These are phyloP conservation scores for Chlorella sp. DNA, from an alignment of 139 green algal species.

Conservation along the genomic window DNA sequence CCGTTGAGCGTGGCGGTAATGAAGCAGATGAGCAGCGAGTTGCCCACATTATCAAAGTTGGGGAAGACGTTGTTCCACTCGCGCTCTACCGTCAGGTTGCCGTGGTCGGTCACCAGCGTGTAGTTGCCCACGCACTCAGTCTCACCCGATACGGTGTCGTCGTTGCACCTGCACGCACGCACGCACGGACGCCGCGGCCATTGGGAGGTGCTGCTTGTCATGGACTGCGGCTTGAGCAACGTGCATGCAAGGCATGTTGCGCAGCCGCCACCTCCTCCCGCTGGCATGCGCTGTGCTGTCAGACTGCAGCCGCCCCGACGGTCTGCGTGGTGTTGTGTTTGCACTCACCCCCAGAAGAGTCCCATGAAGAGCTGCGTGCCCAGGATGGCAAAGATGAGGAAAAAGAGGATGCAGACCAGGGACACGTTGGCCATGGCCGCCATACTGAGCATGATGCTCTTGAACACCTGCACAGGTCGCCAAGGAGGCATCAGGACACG, in stretches of 20 bases:
- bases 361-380: conserved; percentile 73
- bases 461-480: no score
- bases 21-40: conserved; percentile 43
- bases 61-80: conserved; percentile 28
- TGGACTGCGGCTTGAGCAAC: no score
- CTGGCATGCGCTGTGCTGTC: no score
- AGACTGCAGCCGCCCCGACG: no score
- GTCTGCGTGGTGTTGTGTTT: no score
- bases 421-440: conserved; percentile 73
- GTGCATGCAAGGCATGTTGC: no score
- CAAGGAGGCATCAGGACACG: no score
- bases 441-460: conserved; percentile 43
- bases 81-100: conserved; percentile 2
- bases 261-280: no score
- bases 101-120: conserved; percentile 3
- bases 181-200: neutral
- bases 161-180: conserved; percentile 57
- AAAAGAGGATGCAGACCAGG: conserved; percentile 66
- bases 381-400: conserved; percentile 82
- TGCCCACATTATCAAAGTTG: conserved; percentile 81
- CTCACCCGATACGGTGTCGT: conserved; percentile 38
- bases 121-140: conserved; percentile 50
- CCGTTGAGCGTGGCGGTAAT: conserved; percentile 70
- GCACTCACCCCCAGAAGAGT: conserved; percentile 21
- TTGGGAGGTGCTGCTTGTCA: no score